These are phyloP conservation scores for Fonsecaea multimorphosa DNA, from an alignment of 2,329 filamentous ascomycete genomes.

Conservation along the genomic window DNA sequence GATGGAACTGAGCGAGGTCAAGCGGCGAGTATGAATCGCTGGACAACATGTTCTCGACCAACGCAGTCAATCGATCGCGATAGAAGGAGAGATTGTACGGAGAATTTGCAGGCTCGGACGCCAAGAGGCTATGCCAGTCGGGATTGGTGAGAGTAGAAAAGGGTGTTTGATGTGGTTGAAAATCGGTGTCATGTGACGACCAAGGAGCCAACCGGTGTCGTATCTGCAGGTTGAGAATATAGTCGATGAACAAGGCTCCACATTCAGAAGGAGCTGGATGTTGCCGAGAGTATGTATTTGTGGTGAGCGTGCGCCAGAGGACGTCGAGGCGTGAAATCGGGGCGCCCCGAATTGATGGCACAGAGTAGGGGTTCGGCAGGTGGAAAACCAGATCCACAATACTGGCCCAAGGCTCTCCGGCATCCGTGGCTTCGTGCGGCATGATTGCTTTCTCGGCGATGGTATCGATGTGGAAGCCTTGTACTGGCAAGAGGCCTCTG, in stretches of 20 bases:
- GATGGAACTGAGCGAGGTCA: constrained; percentile 19
- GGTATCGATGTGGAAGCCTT: constrained; percentile 20
- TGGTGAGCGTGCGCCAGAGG: constrained; percentile 23
- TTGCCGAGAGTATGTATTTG: constrained; percentile 21
- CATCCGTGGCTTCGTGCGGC: constrained; percentile 20
- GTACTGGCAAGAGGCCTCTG: constrained; percentile 13
- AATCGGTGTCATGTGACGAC: constrained; percentile 17
- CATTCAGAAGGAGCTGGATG: constrained; percentile 18
- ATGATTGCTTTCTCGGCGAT: constrained; percentile 15
- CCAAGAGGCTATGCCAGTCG: constrained; percentile 16
- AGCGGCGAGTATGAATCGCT: constrained; percentile 16
- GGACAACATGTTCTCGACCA: constrained; percentile 23
- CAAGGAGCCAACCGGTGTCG: constrained; percentile 22
- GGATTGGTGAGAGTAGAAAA: constrained; percentile 18
- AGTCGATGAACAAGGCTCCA: constrained; percentile 19
- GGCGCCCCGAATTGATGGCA: background rate
- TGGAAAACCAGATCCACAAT: constrained; percentile 18
- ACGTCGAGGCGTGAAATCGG: constrained; percentile 19
- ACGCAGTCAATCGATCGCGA: constrained; percentile 15
- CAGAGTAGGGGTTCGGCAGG: constrained; percentile 11
- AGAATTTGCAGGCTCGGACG: constrained; percentile 11
- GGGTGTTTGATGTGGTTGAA: constrained; percentile 21
- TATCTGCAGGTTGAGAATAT: constrained; percentile 23
- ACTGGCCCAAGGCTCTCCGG: constrained; percentile 21
- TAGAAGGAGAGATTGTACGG: constrained; percentile 20